Percentiles rank a stretch among this genome's conserved stretches.
These are phyloP conservation scores for Cenchrus purpureus DNA, from an alignment of 176 grass and related monocot species.

Conservation along the genomic window DNA sequence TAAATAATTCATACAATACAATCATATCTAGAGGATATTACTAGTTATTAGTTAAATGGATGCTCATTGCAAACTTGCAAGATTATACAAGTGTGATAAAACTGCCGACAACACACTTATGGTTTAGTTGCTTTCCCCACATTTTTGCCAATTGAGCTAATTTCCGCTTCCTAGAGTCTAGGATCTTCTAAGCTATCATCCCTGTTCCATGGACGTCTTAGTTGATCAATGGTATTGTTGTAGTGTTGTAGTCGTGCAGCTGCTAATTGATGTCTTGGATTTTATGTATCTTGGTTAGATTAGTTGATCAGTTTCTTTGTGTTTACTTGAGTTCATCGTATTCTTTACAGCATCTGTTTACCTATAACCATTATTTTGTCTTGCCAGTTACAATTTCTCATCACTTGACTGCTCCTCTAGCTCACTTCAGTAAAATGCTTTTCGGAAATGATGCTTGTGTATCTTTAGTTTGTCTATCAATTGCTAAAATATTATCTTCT, in stretches of 20 bases:
- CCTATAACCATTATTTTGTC: not conserved
- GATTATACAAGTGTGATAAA: not conserved
- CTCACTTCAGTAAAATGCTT: not conserved
- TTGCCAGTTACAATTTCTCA: not conserved
- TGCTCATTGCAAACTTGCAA: not conserved
- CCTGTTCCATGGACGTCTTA: not conserved
- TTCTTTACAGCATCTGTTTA: slow-evolving; percentile 2
- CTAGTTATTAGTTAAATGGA: slow-evolving; percentile 6
- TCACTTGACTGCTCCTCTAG: not conserved
- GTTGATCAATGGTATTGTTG: not conserved
- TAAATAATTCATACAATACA: slow-evolving; percentile 5
- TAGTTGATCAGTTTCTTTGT: slow-evolving; percentile 7
- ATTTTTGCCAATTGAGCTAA: slow-evolving; percentile 14
- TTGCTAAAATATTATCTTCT: not conserved
- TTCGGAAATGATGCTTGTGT: slow-evolving; percentile 4
- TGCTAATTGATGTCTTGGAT: not conserved
- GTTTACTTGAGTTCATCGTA: slow-evolving; percentile 5
- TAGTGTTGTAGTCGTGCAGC: not conserved
- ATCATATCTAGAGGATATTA: slow-evolving; percentile 9
- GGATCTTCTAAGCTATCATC: not conserved
- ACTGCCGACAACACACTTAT: not conserved
- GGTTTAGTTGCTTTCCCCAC: not conserved
- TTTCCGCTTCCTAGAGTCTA: slow-evolving; percentile 13
- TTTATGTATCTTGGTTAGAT: slow-evolving; percentile 1
- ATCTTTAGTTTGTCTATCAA: slow-evolving; percentile 26